Evolutionary conservation across 305 asterid species (phyloP), one percentile per base, ranked within the genome.

Genomic region (Petunia hybrid): DNA sequence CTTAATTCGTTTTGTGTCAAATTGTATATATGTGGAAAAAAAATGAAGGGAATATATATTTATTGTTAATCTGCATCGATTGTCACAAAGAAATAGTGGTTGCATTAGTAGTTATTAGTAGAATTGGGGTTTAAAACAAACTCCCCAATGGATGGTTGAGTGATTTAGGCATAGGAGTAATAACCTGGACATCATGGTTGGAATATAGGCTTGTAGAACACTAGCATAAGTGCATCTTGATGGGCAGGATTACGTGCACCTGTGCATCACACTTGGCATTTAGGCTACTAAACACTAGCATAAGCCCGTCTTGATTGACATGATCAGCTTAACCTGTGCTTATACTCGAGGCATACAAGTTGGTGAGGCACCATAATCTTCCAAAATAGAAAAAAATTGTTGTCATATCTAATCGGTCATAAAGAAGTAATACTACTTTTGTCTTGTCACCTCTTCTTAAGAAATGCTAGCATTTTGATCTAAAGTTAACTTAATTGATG

Each of bases 401-500:
- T 74, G 51, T 48, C 3, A 1, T 71, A 71, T 46, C 6, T 31
- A 48, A 48, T 1, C 6, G 62, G 43, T 48, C 1, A 0, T 48
- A 0, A 31, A 45, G 60, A 31, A 10, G 77, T 71, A 31, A 22
- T 71, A 74, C 64, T 62, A n/a, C 1, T 62, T 59, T 78, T 31
- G 60, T 35, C 14, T 62, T 62, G 13, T 65, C 74, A 62, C 81
- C 16, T 78, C 61, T 31, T 79, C 16, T 65, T 1, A 8, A 39
- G 13, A 66, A 42, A 14, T 66, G 12, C 9, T 51, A 8, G 59
- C 4, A 31, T 53, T 36, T 53, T 53, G 14, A 13, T 74, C 38
- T 56, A n/a, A 35, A 35, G 48, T 36, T 73, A 13, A 13, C 78
- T 73, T 71, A 42, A 8, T 66, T 79, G 57, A 66, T 79, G 13